Evolutionary conservation across 1,284 basidiomycete species (phyloP), one percentile per base, ranked within the genome.

Genomic region (Mycena sp.): DNA sequence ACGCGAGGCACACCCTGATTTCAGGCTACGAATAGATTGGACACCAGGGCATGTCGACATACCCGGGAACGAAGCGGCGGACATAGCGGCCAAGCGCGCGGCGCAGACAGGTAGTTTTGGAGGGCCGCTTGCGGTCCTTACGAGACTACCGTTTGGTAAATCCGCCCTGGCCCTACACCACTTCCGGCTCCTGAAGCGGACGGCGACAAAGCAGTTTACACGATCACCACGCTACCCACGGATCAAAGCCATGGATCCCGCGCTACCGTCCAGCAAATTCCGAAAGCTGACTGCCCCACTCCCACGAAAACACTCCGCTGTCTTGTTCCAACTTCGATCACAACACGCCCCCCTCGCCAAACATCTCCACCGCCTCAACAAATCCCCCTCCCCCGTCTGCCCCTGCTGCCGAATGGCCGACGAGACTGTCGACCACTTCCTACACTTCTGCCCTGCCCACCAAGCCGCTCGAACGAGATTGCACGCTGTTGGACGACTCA

Each of bases 311-410:
- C 69, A 72, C 0, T 56, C 69, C 7, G 64, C 49, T 43, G 28
- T 74, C 0, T 68, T 77, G 12, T 62, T 72, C 19, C 77, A 77
- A 46, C 71, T 77, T 1, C 70, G 72, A 12, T 70, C 73, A 11
- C 46, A 32, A 3, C 46, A 48, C 29, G 66, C 67, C 0, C 72
- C 74, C 0, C 71, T 78, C 9, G 65, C 72, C 32, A 16, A 53
- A 1, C 67, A 77, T 63, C 71, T 77, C 0, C 48, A 70, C 35
- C 50, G 65, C 6, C 71, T 77, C 14, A 29, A 54, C 0, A 54
- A 53, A 17, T 32, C 63, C 10, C 35, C 55, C 17, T 63, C 67
- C 6, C 61, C 67, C 11, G 19, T 37, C 5, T 78, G 76, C 63
- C 69, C 73, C 1, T 35, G 48, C 1, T 78, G 76, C 67, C 25